Base-by-base conservation (phyloP, 106 monocot genomes). In the Phalaenopsis equestris region DNA sequence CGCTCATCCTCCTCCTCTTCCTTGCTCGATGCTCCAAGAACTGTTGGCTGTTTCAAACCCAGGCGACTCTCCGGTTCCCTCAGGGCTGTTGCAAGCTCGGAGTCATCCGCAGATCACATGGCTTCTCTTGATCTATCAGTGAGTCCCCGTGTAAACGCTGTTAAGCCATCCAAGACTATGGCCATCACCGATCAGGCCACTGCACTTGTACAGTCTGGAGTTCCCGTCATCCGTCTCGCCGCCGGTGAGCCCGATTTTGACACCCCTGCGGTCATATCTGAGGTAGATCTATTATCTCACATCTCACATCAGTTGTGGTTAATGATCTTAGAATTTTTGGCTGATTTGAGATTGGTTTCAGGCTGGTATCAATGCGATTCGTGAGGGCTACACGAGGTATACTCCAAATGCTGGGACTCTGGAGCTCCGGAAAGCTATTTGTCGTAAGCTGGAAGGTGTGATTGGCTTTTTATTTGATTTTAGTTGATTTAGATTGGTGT, bases 181-280 rank as follows among this genome's bases (percentile, higher is more conserved):
- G 92, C 92, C 30, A 98, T 98, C 78, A 89, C 92, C 8, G 97
- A 98, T 79, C 90, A 86, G 55, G 97, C 97, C 52, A 94, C 94
- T 24, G 90, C 97, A 19, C 97, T 98, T 57, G 86, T 84, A 15
- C 94, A 89, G 87, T 83, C 97, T 42, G 97, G 97, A 4, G 92
- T 98, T 47, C 94, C 97, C 8, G 88, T 98, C 76, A 89, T 94
- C 73, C 19, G 94, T 3, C 89, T 98, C 41, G 97, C 97, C 3
- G 97, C 97, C 15, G 97, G 97, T 2, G 97, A 98, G 78, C 97
- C 97, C 37, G 97, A 96, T 61, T 96, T 96, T 43, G 91, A 91
- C 78, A 93, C 96, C 18, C 96, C 96, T 0, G 74, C 82, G 45
- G 67, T 82, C 45, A 94, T 98, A 68, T 56, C 78, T 3, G 90